Conservation (phyloP, 345 rosid genomes). For the Orychophragmus violaceus region DNA sequence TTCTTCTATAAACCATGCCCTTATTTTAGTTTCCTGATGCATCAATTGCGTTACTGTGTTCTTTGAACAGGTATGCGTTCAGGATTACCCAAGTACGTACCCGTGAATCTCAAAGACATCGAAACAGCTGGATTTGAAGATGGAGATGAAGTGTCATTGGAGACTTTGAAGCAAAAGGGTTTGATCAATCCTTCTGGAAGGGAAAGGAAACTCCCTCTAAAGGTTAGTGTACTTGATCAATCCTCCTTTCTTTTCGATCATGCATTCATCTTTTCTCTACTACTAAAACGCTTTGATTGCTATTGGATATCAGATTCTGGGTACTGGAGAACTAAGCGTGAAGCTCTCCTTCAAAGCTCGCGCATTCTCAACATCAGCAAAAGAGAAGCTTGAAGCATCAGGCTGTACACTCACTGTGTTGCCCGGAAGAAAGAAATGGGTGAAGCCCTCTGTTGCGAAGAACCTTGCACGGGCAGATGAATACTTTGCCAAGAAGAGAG, state of each 20-base stretch:
- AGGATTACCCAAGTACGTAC: constrained; percentile 73
- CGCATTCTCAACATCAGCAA: constrained; percentile 68
- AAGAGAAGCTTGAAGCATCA: constrained; percentile 75
- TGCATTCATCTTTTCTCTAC: background rate
- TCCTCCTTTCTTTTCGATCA: no score
- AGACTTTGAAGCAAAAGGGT: constrained; percentile 63
- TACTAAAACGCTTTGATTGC: background rate
- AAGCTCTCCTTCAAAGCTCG: constrained; percentile 81
- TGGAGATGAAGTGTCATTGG: constrained; percentile 84
- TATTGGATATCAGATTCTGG: constrained; percentile 52
- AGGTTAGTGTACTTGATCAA: constrained; percentile 37
- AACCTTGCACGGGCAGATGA: constrained; percentile 79
- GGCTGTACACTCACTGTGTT: constrained; percentile 74
- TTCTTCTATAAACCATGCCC: background rate
- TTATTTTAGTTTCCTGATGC: constrained; percentile 9
- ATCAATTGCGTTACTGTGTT: background rate
- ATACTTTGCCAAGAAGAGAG: constrained; percentile 85
- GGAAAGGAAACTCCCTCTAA: constrained; percentile 84
- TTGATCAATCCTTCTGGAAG: constrained; percentile 97
- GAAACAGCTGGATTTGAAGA: constrained; percentile 75
- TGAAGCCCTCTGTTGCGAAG: constrained; percentile 79
- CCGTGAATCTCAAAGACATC: constrained; percentile 73
- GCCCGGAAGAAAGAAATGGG: constrained; percentile 94
- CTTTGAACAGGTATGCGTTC: constrained; percentile 69
- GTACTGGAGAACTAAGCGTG: constrained; percentile 61